phyloP scores from a whole-genome alignment of 73 alveolate genomes.

The Paramecium bursaria region DNA sequence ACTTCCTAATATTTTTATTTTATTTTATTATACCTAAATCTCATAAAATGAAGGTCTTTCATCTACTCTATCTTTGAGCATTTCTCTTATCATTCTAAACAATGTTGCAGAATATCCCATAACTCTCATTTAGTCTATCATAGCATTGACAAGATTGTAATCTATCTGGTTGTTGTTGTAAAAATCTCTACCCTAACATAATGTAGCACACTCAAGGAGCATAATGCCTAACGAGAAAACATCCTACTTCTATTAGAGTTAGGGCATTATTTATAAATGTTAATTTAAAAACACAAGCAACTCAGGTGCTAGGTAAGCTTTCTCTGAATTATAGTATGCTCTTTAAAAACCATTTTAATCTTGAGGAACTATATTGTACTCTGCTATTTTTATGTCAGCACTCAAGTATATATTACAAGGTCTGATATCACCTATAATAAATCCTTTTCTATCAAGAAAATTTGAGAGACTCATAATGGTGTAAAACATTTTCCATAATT shows the following conservation, averaged over 20 bases:
- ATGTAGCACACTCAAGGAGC: constrained; percentile 14
- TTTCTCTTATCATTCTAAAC: constrained; percentile 49
- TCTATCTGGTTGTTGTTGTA: constrained; percentile 3
- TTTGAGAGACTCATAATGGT: constrained; percentile 26
- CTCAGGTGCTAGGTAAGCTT: constrained; percentile 45
- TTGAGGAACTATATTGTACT: background rate
- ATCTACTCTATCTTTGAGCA: constrained; percentile 34
- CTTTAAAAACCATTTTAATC: constrained; percentile 40
- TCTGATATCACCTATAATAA: constrained; percentile 38
- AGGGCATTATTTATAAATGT: background rate
- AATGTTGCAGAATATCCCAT: constrained; percentile 16
- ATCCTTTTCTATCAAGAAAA: constrained; percentile 1
- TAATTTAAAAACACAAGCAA: background rate
- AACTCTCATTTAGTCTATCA: background rate
- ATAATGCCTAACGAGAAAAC: constrained; percentile 33
- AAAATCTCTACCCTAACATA: constrained; percentile 2
- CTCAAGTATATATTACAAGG: constrained; percentile 37
- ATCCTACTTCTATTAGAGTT: background rate
- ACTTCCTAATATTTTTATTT: constrained; percentile 24
- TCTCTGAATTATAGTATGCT: constrained; percentile 1
- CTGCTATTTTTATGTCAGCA: constrained; percentile 43
- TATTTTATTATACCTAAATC: constrained; percentile 1
- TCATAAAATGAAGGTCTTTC: constrained; percentile 49
- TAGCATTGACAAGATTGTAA: background rate
- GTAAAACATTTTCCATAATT: constrained; percentile 33